These are phyloP conservation scores for Dioscorea alata DNA, from an alignment of 106 monocot genomes.

Conservation along the genomic window DNA sequence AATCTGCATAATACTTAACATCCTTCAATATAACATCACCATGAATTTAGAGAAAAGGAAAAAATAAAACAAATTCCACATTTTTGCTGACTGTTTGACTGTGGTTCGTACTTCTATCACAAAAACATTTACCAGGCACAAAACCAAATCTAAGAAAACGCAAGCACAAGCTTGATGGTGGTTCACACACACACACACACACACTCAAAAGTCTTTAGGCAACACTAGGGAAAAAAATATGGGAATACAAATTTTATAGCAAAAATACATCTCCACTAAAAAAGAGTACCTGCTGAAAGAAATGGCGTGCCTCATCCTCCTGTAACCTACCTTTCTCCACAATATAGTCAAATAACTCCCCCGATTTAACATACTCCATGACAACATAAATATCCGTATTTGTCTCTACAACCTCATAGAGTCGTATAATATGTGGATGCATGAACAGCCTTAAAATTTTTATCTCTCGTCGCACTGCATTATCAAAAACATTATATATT, in stretches of 20 bases:
- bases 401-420: slow-evolving; percentile 13
- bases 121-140: too few species aligned
- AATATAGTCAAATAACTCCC: slow-evolving; percentile 12
- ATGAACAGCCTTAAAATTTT: not conserved
- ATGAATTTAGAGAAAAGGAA: too few species aligned
- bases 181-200: too few species aligned
- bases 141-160: too few species aligned
- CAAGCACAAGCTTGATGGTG: too few species aligned
- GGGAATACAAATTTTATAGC: too few species aligned
- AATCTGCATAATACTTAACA: slow-evolving; percentile 11
- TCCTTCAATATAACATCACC: too few species aligned
- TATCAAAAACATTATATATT: not conserved
- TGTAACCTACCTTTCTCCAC: slow-evolving; percentile 12
- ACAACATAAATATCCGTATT: slow-evolving; percentile 7
- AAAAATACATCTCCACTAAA: not conserved
- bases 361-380: slow-evolving; percentile 13
- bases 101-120: too few species aligned
- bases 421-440: slow-evolving; percentile 3
- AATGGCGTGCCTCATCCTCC: slow-evolving; percentile 12
- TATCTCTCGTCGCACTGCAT: slow-evolving; percentile 10
- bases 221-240: too few species aligned
- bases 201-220: too few species aligned
- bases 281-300: slow-evolving; percentile 12
- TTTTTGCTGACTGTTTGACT: too few species aligned
- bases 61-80: too few species aligned